phyloP scores from a whole-genome alignment of 495 filamentous ascomycete genomes.

The Terfezia boudieri region DNA sequence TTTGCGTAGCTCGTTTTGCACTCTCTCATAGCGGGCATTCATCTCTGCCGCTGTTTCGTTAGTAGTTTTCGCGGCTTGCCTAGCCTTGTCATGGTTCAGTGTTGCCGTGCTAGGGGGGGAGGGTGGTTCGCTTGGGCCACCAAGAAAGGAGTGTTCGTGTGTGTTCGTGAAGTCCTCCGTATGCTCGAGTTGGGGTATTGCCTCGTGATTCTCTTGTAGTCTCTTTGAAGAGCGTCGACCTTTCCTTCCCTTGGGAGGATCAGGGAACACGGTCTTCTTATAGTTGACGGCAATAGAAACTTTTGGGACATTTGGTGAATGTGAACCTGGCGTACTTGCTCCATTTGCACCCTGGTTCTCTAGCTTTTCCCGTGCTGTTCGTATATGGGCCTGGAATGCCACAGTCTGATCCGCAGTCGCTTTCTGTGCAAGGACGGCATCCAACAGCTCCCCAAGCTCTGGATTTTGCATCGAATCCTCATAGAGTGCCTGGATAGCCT shows the following conservation, averaged over 20 bases:
- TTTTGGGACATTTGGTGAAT: background rate
- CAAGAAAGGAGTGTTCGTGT: background rate
- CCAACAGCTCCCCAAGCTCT: constrained; percentile 21
- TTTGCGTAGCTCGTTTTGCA: background rate
- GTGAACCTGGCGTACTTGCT: background rate
- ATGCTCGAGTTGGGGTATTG: background rate
- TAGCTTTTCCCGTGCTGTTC: constrained; percentile 20
- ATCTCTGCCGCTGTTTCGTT: background rate
- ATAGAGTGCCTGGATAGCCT: constrained; percentile 23
- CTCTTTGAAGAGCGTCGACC: background rate
- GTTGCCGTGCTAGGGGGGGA: background rate
- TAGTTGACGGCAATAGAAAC: background rate
- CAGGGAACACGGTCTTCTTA: background rate
- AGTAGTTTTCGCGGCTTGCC: background rate
- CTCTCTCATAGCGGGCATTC: background rate
- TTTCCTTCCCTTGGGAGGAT: background rate
- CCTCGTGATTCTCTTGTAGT: background rate
- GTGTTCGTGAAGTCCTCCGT: background rate
- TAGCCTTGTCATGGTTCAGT: background rate
- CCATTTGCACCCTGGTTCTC: constrained; percentile 1
- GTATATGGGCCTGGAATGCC: constrained; percentile 23
- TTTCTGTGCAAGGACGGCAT: constrained; percentile 23
- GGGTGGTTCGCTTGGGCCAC: background rate
- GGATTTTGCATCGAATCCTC: constrained; percentile 22
- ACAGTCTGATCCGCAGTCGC: constrained; percentile 21